Conservation (phyloP, 2,329 filamentous ascomycete species). For the Calonectria hawksworthii region DNA sequence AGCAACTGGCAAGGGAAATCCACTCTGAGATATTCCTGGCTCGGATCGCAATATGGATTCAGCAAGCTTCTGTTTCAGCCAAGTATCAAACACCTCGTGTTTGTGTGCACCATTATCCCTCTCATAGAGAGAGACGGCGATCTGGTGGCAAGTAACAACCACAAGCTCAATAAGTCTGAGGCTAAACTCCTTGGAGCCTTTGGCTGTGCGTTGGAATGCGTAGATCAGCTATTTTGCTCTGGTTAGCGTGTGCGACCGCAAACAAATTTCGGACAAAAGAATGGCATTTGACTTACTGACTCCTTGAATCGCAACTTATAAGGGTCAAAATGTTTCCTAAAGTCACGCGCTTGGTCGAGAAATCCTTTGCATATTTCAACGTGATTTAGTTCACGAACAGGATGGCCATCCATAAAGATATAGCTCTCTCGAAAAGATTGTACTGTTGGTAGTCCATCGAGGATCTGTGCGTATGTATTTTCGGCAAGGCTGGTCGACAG, state of each 20-base stretch:
- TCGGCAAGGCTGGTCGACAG: too few species aligned
- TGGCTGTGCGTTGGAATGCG: slow-evolving; percentile 6
- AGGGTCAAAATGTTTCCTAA: background rate
- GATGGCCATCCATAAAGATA: background rate
- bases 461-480: too few species aligned
- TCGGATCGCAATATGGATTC: background rate
- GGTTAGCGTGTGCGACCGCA: too few species aligned
- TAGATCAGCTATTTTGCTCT: background rate
- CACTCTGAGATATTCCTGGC: background rate
- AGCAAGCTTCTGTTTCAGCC: background rate
- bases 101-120: too few species aligned
- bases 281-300: background rate
- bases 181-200: slow-evolving; percentile 5
- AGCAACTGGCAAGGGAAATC: background rate
- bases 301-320: too few species aligned
- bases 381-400: background rate
- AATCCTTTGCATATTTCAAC: background rate
- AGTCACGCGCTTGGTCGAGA: background rate
- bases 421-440: too few species aligned
- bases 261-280: background rate
- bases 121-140: slow-evolving; percentile 17
- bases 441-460: too few species aligned
- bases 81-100: too few species aligned
- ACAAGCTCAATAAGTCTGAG: slow-evolving; percentile 27
- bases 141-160: slow-evolving; percentile 21